Conservation (phyloP, 768 basidiomycete genomes). For the Leccinum sublutescens region DNA sequence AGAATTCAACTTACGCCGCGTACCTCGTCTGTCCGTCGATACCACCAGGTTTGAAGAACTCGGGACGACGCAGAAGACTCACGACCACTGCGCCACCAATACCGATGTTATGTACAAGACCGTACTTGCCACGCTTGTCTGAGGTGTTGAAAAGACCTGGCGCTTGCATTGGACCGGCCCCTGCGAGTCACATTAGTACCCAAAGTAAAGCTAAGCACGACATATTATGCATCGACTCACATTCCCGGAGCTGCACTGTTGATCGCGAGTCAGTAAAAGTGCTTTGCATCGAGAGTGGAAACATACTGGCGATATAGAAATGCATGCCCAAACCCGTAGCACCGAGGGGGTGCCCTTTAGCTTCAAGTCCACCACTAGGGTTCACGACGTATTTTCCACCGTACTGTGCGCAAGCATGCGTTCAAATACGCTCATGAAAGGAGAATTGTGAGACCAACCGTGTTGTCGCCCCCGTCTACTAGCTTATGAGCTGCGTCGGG, state of each 20-base stretch:
- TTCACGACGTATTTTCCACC: conserved; percentile 85
- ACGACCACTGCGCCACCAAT: conserved; percentile 80
- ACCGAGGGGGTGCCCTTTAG: conserved; percentile 88
- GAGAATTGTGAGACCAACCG: conserved; percentile 43
- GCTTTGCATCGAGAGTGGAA: background rate
- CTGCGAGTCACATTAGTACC: conserved; percentile 49
- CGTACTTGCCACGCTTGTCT: conserved; percentile 74
- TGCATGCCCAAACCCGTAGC: conserved; percentile 86
- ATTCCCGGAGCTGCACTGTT: conserved; percentile 72
- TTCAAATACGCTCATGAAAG: background rate
- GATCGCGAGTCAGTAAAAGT: conserved; percentile 1
- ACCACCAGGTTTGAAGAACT: conserved; percentile 69
- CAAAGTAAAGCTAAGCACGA: background rate
- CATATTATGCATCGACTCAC: conserved; percentile 32
- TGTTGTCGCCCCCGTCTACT: conserved; percentile 76
- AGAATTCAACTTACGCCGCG: conserved; percentile 1
- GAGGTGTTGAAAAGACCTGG: conserved; percentile 60
- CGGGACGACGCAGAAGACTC: conserved; percentile 71
- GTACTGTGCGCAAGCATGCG: conserved; percentile 43
- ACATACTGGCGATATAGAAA: conserved; percentile 77
- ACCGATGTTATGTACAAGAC: conserved; percentile 81
- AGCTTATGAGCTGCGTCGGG: conserved; percentile 68
- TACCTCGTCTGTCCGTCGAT: conserved; percentile 66
- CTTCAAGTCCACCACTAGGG: conserved; percentile 81
- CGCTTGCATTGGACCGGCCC: conserved; percentile 85